Base-by-base conservation (phyloP, 441 rosid species). In the Gossypium davidsonii region DNA sequence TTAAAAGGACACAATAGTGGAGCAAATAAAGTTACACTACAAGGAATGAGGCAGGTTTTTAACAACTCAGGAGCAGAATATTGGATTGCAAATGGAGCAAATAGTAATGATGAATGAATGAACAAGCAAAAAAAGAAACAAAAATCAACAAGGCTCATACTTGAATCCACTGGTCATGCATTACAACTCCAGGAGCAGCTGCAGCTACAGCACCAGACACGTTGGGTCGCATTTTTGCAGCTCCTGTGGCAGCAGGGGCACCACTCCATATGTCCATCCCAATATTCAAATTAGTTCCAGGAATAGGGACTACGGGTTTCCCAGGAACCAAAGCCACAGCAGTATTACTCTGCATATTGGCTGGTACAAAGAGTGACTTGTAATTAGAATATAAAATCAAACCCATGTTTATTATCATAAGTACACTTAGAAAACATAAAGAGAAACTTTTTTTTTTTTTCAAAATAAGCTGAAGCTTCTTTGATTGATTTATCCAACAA, bases 201-300 rank as follows among this genome's bases (percentile, higher is more conserved):
- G 48, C 48, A 42, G 87, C 75, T 21, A 82, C 69, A 71, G 83
- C 83, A 67, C 83, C 85, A 12, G 89, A 75, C 42, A 82, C 57
- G 31, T 81, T 78, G 53, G 85, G 76, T 79, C 89, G 80, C 79
- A 89, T 76, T 83, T 90, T 93, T 64, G 88, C 77, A 66, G 87
- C 78, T 75, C 89, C 96, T 70, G 85, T 82, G 71, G 89, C 77
- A 63, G 85, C 89, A 48, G 91, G 42, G 73, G 98, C 80, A 25
- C 83, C 80, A 77, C 80, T 89, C 94, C 94, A 91, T 37, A 87
- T 78, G 70, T 90, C 97, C 92, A 96, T 91, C 71, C 97, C 99
- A 2, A 93, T 91, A 77, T 93, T 93, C 73, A 93, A 84, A 82
- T 86, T 89, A 78, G 97, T 88, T 60, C 81, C 93, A 1, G 94